These are phyloP conservation scores for Aspergillus ochraceoroseus DNA, from an alignment of 2,329 filamentous ascomycete species.

Conservation along the genomic window DNA sequence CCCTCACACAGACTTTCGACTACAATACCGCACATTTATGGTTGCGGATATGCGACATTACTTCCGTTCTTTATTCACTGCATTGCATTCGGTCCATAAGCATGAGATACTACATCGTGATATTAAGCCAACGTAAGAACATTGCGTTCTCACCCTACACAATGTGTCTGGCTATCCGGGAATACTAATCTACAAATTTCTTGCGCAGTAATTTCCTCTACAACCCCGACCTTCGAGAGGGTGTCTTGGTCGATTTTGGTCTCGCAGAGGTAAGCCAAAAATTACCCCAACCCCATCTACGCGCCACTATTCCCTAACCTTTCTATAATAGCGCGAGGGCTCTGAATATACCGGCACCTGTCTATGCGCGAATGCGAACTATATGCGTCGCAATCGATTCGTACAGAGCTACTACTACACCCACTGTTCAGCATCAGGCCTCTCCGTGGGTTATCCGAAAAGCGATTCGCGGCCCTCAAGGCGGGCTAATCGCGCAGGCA, in stretches of 20 bases:
- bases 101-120: slow-evolving; percentile 86
- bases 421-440: slow-evolving; percentile 40
- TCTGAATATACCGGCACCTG: slow-evolving; percentile 52
- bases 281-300: not conserved
- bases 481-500: slow-evolving; percentile 89
- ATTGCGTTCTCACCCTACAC: not conserved
- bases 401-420: slow-evolving; percentile 56
- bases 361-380: slow-evolving; percentile 65
- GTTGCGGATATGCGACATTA: slow-evolving; percentile 84
- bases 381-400: slow-evolving; percentile 56
- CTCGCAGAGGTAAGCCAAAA: slow-evolving; percentile 63
- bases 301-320: too few species aligned
- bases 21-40: slow-evolving; percentile 85
- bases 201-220: slow-evolving; percentile 73
- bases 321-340: slow-evolving; percentile 51
- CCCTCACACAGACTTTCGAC: slow-evolving; percentile 84
- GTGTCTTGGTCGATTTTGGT: slow-evolving; percentile 98
- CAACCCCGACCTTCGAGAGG: slow-evolving; percentile 67
- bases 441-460: slow-evolving; percentile 72
- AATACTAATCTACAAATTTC: slow-evolving; percentile 12
- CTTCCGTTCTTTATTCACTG: slow-evolving; percentile 80
- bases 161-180: not conserved
- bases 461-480: slow-evolving; percentile 81
- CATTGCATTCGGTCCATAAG: slow-evolving; percentile 74
- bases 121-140: slow-evolving; percentile 76